Conservation (phyloP, 2,329 filamentous ascomycete species). For the Tolypocladium amazonense region DNA sequence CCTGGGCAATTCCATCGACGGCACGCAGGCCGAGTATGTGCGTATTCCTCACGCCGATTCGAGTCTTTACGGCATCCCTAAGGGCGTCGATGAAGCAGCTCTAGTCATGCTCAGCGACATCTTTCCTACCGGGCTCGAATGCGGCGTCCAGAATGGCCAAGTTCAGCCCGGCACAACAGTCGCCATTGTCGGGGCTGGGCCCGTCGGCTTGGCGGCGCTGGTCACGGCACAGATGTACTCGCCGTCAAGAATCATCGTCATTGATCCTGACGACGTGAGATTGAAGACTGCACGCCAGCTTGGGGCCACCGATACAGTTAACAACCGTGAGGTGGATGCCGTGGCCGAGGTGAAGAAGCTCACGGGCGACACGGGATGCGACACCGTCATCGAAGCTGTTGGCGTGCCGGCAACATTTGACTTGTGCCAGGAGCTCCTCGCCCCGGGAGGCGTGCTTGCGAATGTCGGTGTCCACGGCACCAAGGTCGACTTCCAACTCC, state of each 20-base stretch:
- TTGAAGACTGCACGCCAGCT: conserved; percentile 34
- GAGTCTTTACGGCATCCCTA: conserved; percentile 33
- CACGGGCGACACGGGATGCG: conserved; percentile 41
- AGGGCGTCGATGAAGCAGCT: conserved; percentile 26
- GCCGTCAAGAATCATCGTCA: conserved; percentile 36
- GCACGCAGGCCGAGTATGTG: conserved; percentile 47
- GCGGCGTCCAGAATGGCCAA: conserved; percentile 38
- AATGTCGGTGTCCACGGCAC: conserved; percentile 49
- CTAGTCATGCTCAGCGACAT: conserved; percentile 44
- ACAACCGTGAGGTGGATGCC: conserved; percentile 23
- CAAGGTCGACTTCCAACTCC: conserved; percentile 39
- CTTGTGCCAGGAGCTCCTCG: conserved; percentile 41
- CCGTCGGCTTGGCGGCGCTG: conserved; percentile 43
- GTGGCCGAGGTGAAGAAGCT: conserved; percentile 27
- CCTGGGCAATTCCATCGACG: conserved; percentile 40
- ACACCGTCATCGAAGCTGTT: conserved; percentile 48
- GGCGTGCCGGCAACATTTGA: conserved; percentile 42
- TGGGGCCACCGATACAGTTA: conserved; percentile 35
- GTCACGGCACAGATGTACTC: conserved; percentile 44
- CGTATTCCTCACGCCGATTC: conserved; percentile 38
- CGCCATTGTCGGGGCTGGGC: conserved; percentile 43
- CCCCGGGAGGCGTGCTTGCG: conserved; percentile 40
- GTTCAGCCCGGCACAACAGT: conserved; percentile 41
- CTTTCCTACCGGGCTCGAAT: conserved; percentile 45
- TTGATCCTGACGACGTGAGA: conserved; percentile 38